Base-by-base conservation (phyloP, 148 eudicot species). In the Chenopodium suecicum region DNA sequence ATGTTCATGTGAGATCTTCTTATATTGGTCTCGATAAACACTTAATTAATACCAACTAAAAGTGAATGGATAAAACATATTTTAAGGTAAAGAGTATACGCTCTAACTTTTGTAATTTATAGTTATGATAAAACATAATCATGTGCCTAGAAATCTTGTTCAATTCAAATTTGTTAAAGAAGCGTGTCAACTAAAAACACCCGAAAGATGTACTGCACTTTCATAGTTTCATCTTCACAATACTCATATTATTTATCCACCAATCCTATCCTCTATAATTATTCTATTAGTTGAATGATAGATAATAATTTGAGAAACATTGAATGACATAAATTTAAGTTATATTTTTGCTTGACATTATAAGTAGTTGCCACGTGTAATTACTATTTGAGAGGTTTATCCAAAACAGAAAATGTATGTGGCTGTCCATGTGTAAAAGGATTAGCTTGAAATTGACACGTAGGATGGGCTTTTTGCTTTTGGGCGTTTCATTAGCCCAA, bases 381-480 rank as follows among this genome's bases (percentile, higher is more conserved):
- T 4, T 0, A 66, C 1, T 19, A 48, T 14, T 2, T 54, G 44
- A 47, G 46, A 23, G 58, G 10, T 1, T 85, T 85, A 82, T 85
- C 87, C 84, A 82, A 2, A 77, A 60, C 50, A 84, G 12, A 7
- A 9, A 67, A 9, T 32, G 1, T 23, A 78, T 48, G 84, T 78
- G 79, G 79, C 27, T 75, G 78, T 64, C 70, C 62, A 85, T 44
- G 74, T 74, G 82, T 47, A 20, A 70, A 78, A 47, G 79, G 89
- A 80, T 87, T 79, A 79, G 82, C 17, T 74, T 71, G 46, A 84
- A 87, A 68, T 10, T 27, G 80, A 81, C 89, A 87, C 86, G 84
- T 80, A 64, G 85, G 87, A 87, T 60, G 14, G 19, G 27, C 14
- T 23, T 72, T 7, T 13, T 9, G 48, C 25, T 16, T 3, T 5